Percentiles rank a stretch among this genome's conserved stretches.
Conservation (phyloP, 2,329 filamentous ascomycete species). For the Fusarium nanum region DNA sequence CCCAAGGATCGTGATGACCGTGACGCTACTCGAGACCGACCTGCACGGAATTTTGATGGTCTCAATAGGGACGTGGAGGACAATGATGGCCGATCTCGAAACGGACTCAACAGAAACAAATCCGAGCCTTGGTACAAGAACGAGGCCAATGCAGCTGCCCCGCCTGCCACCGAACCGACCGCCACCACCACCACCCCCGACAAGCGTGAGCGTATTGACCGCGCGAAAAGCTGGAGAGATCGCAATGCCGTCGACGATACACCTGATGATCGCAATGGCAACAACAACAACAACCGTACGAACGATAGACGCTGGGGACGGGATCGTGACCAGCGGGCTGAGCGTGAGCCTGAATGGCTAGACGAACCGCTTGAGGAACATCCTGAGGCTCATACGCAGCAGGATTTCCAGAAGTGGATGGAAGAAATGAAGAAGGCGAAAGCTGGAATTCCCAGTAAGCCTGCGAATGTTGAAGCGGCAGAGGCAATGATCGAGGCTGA, state of each 20-base stretch:
- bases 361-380: slow-evolving; percentile 78
- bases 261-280: slow-evolving; percentile 66
- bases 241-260: slow-evolving; percentile 57
- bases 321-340: slow-evolving; percentile 69
- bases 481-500: slow-evolving; percentile 59
- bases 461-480: slow-evolving; percentile 48
- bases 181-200: slow-evolving; percentile 49
- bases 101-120: slow-evolving; percentile 72
- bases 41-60: slow-evolving; percentile 62
- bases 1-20: slow-evolving; percentile 68
- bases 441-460: slow-evolving; percentile 52
- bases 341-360: slow-evolving; percentile 92
- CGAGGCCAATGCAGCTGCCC: slow-evolving; percentile 50
- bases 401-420: slow-evolving; percentile 96
- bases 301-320: slow-evolving; percentile 67
- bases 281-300: slow-evolving; percentile 52
- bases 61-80: slow-evolving; percentile 63
- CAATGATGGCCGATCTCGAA: slow-evolving; percentile 69
- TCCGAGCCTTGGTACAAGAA: slow-evolving; percentile 82
- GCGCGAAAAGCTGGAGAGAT: slow-evolving; percentile 71
- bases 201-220: slow-evolving; percentile 67
- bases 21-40: slow-evolving; percentile 62
- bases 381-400: slow-evolving; percentile 79
- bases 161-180: slow-evolving; percentile 42
- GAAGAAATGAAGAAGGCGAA: slow-evolving; percentile 83